Evolutionary conservation across 495 filamentous ascomycete species (phyloP).

Genomic region (Neohortaea acidophila): DNA sequence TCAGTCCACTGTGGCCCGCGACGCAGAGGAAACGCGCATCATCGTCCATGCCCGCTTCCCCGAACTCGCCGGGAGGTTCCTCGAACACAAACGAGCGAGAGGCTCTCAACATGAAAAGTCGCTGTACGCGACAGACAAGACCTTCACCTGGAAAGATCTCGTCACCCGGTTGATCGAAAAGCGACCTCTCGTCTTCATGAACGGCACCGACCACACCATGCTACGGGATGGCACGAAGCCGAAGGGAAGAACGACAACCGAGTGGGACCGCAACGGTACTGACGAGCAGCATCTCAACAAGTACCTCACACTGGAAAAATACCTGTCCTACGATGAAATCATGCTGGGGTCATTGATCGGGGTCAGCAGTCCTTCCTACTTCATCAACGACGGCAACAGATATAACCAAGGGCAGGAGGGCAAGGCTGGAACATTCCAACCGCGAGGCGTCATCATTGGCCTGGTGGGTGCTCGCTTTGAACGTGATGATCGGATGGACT

Average conservation of each 20-base stretch:
- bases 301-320: slow-evolving; percentile 4
- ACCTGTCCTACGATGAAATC: slow-evolving; percentile 17
- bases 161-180: slow-evolving; percentile 8
- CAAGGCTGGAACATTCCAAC: slow-evolving; percentile 7
- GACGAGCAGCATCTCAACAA: slow-evolving; percentile 4
- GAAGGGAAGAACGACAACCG: not conserved
- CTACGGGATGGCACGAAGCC: slow-evolving; percentile 8
- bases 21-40: slow-evolving; percentile 10
- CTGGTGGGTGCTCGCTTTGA: slow-evolving; percentile 15
- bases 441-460: slow-evolving; percentile 10
- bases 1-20: not conserved
- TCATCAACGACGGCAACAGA: slow-evolving; percentile 15
- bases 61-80: slow-evolving; percentile 4
- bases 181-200: slow-evolving; percentile 15
- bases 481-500: slow-evolving; percentile 10
- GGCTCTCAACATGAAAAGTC: slow-evolving; percentile 10
- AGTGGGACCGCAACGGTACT: slow-evolving; percentile 15
- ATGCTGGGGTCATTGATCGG: slow-evolving; percentile 14
- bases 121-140: slow-evolving; percentile 2
- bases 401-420: slow-evolving; percentile 7
- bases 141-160: slow-evolving; percentile 3
- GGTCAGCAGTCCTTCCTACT: slow-evolving; percentile 10
- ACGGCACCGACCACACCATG: slow-evolving; percentile 5
- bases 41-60: slow-evolving; percentile 10
- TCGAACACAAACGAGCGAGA: slow-evolving; percentile 5